Evolutionary conservation across 176 grass and related monocot species (phyloP).

Genomic region (Canna indica): DNA sequence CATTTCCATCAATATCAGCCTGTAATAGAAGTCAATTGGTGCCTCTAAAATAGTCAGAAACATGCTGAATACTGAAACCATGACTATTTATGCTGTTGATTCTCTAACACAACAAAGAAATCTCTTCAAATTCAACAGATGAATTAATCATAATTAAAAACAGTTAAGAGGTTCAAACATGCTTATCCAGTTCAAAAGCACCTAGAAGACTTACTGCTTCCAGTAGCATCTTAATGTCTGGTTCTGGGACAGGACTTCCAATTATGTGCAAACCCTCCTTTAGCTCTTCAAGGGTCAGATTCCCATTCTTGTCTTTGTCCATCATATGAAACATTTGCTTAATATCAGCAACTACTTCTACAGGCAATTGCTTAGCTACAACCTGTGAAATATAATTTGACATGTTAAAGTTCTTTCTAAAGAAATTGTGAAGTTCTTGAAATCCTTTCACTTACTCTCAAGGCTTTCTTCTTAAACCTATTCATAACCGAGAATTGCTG

Average conservation of each 20-base stretch:
- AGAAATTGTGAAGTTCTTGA: background rate
- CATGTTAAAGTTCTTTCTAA: background rate
- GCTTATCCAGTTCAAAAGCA: no score
- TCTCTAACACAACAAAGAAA: background rate
- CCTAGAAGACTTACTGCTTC: constrained; percentile 11
- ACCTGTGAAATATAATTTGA: background rate
- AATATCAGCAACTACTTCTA: constrained; percentile 15
- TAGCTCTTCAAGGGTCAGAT: constrained; percentile 11
- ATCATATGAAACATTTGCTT: constrained; percentile 17
- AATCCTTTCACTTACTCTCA: background rate
- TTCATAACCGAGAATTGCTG: constrained; percentile 19
- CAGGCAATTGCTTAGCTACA: constrained; percentile 4
- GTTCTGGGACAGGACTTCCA: constrained; percentile 8
- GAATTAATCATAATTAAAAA: background rate
- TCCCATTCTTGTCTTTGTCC: constrained; percentile 20
- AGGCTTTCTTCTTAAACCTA: constrained; percentile 19
- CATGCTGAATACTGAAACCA: no score
- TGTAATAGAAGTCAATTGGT: background rate
- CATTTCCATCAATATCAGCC: constrained; percentile 20
- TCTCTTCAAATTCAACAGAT: background rate
- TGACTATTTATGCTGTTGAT: background rate
- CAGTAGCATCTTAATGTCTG: constrained; percentile 12
- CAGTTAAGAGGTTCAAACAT: no score
- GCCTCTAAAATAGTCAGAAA: no score
- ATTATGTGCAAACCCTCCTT: constrained; percentile 9